Percentiles rank a stretch among this genome's conserved stretches.
Evolutionary conservation across 73 alveolate genomes (phyloP).

Genomic region (Effrenium voratum): DNA sequence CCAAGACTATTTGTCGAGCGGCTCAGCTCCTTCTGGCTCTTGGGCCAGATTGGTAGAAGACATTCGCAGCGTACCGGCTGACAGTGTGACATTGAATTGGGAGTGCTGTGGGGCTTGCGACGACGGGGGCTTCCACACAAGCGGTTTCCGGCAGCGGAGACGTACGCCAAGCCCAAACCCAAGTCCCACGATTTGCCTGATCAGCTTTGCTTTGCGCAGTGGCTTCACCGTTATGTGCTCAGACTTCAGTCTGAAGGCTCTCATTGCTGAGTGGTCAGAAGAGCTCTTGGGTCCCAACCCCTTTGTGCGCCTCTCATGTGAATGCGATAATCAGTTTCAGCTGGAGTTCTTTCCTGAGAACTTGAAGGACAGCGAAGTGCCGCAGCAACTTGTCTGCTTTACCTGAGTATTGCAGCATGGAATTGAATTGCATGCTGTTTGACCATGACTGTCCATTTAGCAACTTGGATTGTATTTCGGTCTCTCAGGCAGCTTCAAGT

Average conservation of each 20-base stretch:
- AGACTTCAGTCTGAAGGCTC: conserved; percentile 68
- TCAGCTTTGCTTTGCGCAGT: conserved; percentile 20
- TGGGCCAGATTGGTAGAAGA: conserved; percentile 56
- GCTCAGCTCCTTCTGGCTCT: not conserved
- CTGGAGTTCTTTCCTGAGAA: conserved; percentile 71
- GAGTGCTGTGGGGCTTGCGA: conserved; percentile 80
- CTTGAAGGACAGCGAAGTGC: conserved; percentile 68
- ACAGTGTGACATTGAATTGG: conserved; percentile 83
- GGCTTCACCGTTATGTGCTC: conserved; percentile 91
- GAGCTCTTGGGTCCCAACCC: conserved; percentile 84
- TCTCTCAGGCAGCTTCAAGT: conserved; percentile 54
- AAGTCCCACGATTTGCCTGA: conserved; percentile 16
- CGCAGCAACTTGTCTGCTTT: conserved; percentile 49
- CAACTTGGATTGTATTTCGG: not conserved
- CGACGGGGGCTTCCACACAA: conserved; percentile 4
- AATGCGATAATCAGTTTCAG: conserved; percentile 57
- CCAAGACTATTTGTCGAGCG: not conserved
- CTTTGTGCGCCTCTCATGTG: not conserved
- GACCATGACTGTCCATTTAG: not conserved
- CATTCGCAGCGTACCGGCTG: conserved; percentile 60
- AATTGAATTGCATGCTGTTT: not conserved
- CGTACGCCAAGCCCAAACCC: not conserved
- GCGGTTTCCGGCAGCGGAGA: not conserved
- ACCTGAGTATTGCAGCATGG: not conserved
- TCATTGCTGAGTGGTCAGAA: conserved; percentile 76